Percentiles rank a stretch among this genome's conserved stretches.
phyloP scores from a whole-genome alignment of 1,139 yeast species.

The Taphrina sp. region DNA sequence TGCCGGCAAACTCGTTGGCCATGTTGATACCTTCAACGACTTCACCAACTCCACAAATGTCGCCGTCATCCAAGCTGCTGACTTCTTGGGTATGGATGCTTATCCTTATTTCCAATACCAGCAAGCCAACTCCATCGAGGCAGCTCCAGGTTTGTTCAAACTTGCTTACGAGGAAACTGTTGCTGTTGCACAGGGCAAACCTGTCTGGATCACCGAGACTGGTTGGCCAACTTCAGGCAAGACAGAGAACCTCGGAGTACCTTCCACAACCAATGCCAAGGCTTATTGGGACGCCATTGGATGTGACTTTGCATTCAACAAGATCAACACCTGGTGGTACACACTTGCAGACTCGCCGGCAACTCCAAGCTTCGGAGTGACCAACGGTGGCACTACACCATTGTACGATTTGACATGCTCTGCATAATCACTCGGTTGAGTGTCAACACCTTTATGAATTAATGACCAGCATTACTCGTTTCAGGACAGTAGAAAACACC shows the following conservation, averaged over 20 bases:
- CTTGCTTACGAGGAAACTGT: slow-evolving; percentile 81
- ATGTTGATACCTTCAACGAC: slow-evolving; percentile 93
- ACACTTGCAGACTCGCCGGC: slow-evolving; percentile 11
- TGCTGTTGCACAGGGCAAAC: slow-evolving; percentile 47
- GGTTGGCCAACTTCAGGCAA: slow-evolving; percentile 97
- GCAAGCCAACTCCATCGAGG: slow-evolving; percentile 82
- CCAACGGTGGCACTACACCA: slow-evolving; percentile 9
- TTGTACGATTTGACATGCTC: slow-evolving; percentile 12
- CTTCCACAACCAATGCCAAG: slow-evolving; percentile 9
- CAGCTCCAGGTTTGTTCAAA: slow-evolving; percentile 85
- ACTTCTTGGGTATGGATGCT: slow-evolving; percentile 85
- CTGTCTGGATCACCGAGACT: slow-evolving; percentile 95
- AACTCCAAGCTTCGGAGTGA: slow-evolving; percentile 14
- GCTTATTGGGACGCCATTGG: slow-evolving; percentile 19
- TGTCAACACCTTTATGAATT: background rate
- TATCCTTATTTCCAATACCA: slow-evolving; percentile 99
- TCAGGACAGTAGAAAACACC: too few species aligned
- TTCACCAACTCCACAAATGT: slow-evolving; percentile 71
- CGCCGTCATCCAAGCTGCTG: slow-evolving; percentile 74
- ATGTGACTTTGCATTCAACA: slow-evolving; percentile 14
- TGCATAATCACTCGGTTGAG: background rate
- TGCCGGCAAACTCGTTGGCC: slow-evolving; percentile 72
- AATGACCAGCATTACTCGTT: too few species aligned
- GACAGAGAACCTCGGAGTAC: slow-evolving; percentile 46
- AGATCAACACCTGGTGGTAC: slow-evolving; percentile 18